phyloP scores from a whole-genome alignment of 768 basidiomycete genomes.

The Tricholoma flavovirens region DNA sequence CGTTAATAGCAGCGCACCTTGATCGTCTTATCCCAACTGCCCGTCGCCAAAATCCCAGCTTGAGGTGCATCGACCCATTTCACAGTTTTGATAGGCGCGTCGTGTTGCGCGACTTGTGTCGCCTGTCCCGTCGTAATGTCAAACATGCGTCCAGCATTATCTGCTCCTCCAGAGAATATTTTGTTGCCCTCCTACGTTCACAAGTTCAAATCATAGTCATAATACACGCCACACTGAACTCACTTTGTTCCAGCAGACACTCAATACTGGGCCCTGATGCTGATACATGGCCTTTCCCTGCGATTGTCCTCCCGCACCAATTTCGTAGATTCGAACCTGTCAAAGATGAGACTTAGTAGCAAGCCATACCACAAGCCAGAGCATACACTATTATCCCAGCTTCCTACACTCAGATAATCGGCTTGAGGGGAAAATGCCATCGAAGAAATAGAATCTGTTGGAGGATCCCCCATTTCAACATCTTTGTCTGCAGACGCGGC shows the following conservation, averaged over 20 bases:
- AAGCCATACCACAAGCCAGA: not conserved
- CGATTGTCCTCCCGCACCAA: conserved; percentile 71
- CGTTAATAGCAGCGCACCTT: conserved; percentile 49
- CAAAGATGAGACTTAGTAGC: conserved; percentile 13
- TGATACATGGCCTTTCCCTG: conserved; percentile 87
- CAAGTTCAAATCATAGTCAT: not conserved
- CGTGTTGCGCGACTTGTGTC: conserved; percentile 84
- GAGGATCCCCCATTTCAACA: conserved; percentile 75
- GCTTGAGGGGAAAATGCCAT: conserved; percentile 80
- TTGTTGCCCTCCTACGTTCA: conserved; percentile 77
- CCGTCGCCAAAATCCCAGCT: conserved; percentile 79
- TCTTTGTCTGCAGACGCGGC: conserved; percentile 60
- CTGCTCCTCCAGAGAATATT: conserved; percentile 87
- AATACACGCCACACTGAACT: conserved; percentile 16
- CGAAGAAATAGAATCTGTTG: conserved; percentile 81
- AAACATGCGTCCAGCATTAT: conserved; percentile 93
- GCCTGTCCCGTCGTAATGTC: conserved; percentile 81
- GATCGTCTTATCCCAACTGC: conserved; percentile 97
- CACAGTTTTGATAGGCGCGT: conserved; percentile 80
- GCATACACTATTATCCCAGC: conserved; percentile 90
- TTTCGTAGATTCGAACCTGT: conserved; percentile 93
- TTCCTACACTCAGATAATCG: conserved; percentile 87
- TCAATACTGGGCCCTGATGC: conserved; percentile 87
- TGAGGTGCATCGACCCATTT: conserved; percentile 75
- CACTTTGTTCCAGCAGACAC: conserved; percentile 89